Base-by-base conservation (phyloP, 495 filamentous ascomycete species). In the Xylaria longipes region DNA sequence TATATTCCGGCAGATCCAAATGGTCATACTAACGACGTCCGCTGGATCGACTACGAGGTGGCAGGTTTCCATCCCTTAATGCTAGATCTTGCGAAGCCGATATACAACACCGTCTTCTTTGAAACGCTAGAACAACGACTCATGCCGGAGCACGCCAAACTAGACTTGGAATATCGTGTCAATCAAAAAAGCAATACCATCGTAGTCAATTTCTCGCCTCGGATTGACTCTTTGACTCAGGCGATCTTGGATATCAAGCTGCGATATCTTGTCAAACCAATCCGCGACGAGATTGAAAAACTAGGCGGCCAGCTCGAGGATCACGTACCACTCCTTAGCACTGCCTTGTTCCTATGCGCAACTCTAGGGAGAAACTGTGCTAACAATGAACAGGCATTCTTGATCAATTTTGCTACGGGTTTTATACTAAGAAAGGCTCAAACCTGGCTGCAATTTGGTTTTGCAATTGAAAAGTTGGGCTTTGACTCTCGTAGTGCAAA, bases 1-100 rank as follows among this genome's bases (percentile, higher is more conserved):
- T 8, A 22, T n/a, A 11, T 2, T 0, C 1, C 11, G 1, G 2
- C 20, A 15, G 31, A 14, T 8, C 6, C 5, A 6, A 46, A 45
- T n/a, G 22, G 39, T 20, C 15, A 39, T 37, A 14, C 48, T 11
- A 50, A n/a, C 33, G 65, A 68, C 2, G n/a, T 57, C 3, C 31
- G 33, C 1, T 43, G 8, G 46, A 54, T 57, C 15, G 50, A 57
- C n/a, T 68, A 56, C 33, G 65, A 68, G 31, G 65, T 57, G 7
- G 48, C 65, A 3, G 65, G 65, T 1, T 56, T 68, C 4, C 65
- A 68, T 9, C 65, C 65, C 11, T 33, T 68, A 3, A 69, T 69
- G 66, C 0, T 69, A 2, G 22, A 69, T 9, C 37, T 69, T 31
- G 52, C 66, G 0, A 60, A 69, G 9, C 66, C 22, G 7, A 15